Conservation (phyloP, 345 rosid genomes). For the Linum trigynum region DNA sequence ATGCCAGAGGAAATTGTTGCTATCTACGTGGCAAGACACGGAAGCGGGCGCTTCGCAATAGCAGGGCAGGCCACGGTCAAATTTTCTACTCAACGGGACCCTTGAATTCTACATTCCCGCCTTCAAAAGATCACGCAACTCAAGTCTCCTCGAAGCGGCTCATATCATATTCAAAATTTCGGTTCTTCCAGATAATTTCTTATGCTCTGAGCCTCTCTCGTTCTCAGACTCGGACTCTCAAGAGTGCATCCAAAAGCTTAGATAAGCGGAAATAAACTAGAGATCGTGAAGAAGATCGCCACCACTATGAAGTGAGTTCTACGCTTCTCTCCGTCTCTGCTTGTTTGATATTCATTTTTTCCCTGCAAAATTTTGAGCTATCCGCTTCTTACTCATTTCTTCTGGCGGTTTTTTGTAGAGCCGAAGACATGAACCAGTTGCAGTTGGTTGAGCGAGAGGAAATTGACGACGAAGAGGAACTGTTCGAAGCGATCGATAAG, state of each 20-base stretch:
- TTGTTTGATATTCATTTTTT: not conserved
- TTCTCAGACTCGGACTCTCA: slow-evolving; percentile 10
- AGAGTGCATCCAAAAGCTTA: not conserved
- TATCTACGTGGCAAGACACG: too few relatives aligned
- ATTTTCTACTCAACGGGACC: too few relatives aligned
- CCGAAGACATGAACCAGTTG: slow-evolving; percentile 57
- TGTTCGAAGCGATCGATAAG: slow-evolving; percentile 74
- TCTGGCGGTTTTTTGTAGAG: slow-evolving; percentile 26
- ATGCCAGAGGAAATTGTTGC: too few relatives aligned
- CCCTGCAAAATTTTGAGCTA: not conserved
- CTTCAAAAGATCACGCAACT: slow-evolving; percentile 15
- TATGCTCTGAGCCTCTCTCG: slow-evolving; percentile 9
- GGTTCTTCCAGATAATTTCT: not conserved
- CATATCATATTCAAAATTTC: not conserved
- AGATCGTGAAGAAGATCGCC: slow-evolving; percentile 44
- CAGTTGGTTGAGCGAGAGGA: slow-evolving; percentile 71
- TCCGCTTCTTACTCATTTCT: not conserved
- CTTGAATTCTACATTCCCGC: slow-evolving; percentile 32
- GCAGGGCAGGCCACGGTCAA: too few relatives aligned
- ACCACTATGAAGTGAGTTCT: slow-evolving; percentile 58
- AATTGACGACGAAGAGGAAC: slow-evolving; percentile 54
- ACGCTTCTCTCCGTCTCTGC: not conserved
- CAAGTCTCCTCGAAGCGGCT: not conserved
- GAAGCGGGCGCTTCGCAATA: too few relatives aligned
- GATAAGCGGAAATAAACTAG: not conserved